A percentile compares a stretch with the other conserved stretches of the same genome.
Conservation (phyloP, 2,329 filamentous ascomycete genomes). For the Cytospora mali region DNA sequence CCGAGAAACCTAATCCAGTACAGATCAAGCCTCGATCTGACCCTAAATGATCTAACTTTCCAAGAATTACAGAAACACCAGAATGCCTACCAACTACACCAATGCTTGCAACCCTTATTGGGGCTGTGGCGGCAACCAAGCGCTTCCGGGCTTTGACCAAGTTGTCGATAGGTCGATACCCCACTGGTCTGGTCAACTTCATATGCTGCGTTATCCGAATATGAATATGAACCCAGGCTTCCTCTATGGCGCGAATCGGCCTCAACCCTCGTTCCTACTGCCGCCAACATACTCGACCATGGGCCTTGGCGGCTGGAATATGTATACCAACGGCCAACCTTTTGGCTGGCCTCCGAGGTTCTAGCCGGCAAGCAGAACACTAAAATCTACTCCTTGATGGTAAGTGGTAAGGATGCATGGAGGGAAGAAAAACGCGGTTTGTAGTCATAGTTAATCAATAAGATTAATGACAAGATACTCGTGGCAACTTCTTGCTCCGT, state of each 20-base stretch:
- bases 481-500: too few species aligned
- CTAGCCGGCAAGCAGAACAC: background rate
- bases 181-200: background rate
- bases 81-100: background rate
- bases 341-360: background rate
- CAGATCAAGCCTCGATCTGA: background rate
- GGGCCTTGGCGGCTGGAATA: background rate
- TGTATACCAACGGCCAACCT: background rate
- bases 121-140: background rate
- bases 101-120: background rate
- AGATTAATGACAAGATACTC: too few species aligned
- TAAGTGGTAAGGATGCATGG: background rate
- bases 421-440: background rate
- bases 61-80: background rate
- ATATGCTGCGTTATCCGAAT: background rate
- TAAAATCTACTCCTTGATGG: background rate
- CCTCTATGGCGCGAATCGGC: background rate
- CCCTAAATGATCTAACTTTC: background rate
- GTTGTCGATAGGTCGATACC: background rate
- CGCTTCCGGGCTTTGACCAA: background rate
- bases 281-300: background rate
- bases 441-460: background rate
- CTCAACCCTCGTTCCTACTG: too few species aligned
- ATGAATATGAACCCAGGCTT: background rate
- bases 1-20: background rate